Percentiles rank a stretch among this genome's conserved stretches.
Evolutionary conservation across 1,284 basidiomycete species (phyloP).

Genomic region (Ustilago curta): DNA sequence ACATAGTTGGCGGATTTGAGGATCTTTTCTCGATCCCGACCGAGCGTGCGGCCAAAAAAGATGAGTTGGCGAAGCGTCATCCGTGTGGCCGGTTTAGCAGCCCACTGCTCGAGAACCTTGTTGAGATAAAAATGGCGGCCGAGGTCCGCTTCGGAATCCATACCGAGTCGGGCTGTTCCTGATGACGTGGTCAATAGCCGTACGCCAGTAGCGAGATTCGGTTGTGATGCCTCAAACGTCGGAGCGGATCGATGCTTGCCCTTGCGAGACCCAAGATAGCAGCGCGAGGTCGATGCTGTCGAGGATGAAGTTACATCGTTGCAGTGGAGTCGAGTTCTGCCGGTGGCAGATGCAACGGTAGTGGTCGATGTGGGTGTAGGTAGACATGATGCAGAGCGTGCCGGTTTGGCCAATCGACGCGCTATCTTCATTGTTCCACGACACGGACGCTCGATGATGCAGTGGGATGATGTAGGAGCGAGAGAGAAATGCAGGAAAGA

Average conservation of each 20-base stretch:
- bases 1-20: conserved; percentile 83
- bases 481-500: background rate
- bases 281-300: conserved; percentile 4
- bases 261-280: conserved; percentile 8
- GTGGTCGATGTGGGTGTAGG: background rate
- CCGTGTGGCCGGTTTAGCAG: conserved; percentile 78
- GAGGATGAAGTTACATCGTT: conserved; percentile 13
- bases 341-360: too few relatives aligned
- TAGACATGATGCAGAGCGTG: background rate
- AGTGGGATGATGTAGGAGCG: background rate
- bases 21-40: conserved; percentile 57
- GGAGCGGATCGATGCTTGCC: conserved; percentile 20
- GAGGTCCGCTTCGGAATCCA: conserved; percentile 48
- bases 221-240: background rate
- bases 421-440: conserved; percentile 13
- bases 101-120: conserved; percentile 83
- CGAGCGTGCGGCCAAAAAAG: conserved; percentile 65
- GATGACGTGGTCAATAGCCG: conserved; percentile 16
- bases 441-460: background rate
- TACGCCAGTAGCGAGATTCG: conserved; percentile 6
- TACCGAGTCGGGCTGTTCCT: conserved; percentile 25
- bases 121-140: conserved; percentile 83
- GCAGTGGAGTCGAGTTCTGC: background rate
- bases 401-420: background rate
- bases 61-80: conserved; percentile 85